These are phyloP conservation scores for Aspergillus awamori DNA, from an alignment of 2,329 filamentous ascomycete genomes.

Conservation along the genomic window DNA sequence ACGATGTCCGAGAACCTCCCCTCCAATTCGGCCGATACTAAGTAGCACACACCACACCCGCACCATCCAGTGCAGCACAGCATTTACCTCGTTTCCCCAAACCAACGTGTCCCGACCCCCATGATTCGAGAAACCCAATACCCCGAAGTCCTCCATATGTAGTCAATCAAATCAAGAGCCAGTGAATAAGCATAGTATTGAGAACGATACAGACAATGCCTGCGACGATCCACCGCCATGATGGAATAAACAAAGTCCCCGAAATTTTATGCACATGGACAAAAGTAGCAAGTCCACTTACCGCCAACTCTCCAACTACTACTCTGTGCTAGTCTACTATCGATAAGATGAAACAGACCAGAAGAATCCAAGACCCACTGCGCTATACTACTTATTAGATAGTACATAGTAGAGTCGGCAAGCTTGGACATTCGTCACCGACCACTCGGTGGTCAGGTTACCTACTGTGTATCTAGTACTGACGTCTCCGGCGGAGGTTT, in stretches of 20 bases:
- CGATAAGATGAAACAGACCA: conserved; percentile 20
- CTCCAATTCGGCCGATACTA: neutral
- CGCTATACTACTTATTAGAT: neutral
- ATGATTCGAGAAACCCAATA: neutral
- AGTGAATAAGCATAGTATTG: neutral
- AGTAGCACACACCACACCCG: no score
- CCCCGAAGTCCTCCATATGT: neutral
- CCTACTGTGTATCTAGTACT: no score
- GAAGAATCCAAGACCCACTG: conserved; percentile 11
- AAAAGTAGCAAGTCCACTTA: neutral
- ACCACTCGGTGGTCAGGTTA: neutral
- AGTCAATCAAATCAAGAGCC: no score
- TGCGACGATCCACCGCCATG: neutral
- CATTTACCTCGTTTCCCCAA: neutral
- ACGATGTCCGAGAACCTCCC: neutral
- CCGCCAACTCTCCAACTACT: neutral
- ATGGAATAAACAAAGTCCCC: neutral
- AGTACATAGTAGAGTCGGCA: neutral
- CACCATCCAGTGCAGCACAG: neutral
- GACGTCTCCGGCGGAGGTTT: neutral
- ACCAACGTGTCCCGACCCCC: neutral
- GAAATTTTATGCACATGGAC: neutral
- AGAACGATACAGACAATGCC: neutral
- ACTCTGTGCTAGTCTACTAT: neutral
- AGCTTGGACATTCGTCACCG: neutral